phyloP scores from a whole-genome alignment of 2,329 filamentous ascomycete genomes.

The Microcera coccophila region DNA sequence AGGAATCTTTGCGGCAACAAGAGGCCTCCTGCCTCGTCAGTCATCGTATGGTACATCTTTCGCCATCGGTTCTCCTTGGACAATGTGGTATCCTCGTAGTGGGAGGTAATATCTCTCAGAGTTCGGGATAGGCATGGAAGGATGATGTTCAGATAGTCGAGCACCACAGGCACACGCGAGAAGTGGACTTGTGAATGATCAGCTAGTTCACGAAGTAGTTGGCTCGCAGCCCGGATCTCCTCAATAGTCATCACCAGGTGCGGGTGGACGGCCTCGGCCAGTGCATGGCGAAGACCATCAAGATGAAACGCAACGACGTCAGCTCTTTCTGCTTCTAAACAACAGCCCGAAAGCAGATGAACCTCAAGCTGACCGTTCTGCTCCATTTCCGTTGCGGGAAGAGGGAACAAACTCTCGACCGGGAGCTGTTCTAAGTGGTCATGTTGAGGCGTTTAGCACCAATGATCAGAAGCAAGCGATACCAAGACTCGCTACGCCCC shows the following conservation, averaged over 20 bases:
- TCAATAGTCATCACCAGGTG: slow-evolving; percentile 47
- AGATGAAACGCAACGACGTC: slow-evolving; percentile 46
- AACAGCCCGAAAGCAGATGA: slow-evolving; percentile 50
- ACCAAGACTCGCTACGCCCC: not conserved
- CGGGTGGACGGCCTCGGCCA: slow-evolving; percentile 43
- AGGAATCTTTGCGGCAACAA: slow-evolving; percentile 50
- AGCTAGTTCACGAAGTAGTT: slow-evolving; percentile 50
- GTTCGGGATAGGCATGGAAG: slow-evolving; percentile 53
- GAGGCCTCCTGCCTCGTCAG: slow-evolving; percentile 49
- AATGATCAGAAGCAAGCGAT: not conserved
- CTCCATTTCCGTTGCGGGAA: slow-evolving; percentile 30
- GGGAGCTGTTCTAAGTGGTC: slow-evolving; percentile 10
- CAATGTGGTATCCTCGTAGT: slow-evolving; percentile 48
- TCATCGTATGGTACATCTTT: slow-evolving; percentile 55
- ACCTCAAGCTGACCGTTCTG: slow-evolving; percentile 27
- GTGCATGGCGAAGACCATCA: slow-evolving; percentile 44
- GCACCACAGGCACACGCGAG: slow-evolving; percentile 46
- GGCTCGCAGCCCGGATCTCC: slow-evolving; percentile 43
- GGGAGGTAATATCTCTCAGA: slow-evolving; percentile 49
- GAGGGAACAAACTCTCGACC: slow-evolving; percentile 9
- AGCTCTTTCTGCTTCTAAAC: slow-evolving; percentile 50
- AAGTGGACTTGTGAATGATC: slow-evolving; percentile 52
- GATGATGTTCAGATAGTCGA: slow-evolving; percentile 54
- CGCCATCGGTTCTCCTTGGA: slow-evolving; percentile 52
- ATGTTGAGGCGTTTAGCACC: slow-evolving; percentile 17